Evolutionary conservation across 805 yeast genomes (phyloP), one percentile per base, ranked within the genome.

Genomic region (Naumovozyma dairenensis): DNA sequence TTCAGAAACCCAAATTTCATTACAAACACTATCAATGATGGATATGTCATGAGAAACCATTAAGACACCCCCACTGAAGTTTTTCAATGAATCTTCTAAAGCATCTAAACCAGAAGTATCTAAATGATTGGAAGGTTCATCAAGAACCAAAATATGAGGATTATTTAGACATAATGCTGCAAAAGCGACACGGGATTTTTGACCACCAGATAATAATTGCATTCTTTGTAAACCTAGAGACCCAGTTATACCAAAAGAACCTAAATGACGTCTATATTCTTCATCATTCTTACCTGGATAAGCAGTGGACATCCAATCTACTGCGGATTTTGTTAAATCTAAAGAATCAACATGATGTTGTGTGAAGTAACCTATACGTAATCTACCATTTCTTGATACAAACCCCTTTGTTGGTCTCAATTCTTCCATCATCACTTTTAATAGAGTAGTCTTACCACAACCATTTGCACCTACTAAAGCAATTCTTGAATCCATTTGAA

Each of bases 381-480:
- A 65, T 48, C 96, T 72, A 28, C 92, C 80, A 52, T 92, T 87
- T 43, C 74, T 74, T 16, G 84, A 71, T 15, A 87, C 80, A 36
- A 71, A 67, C 36, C 98, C 98, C n/a, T 63, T 67, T 28, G 76
- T 53, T 2, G 98, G 96, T 16, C 65, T 63, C 34, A 81, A 63
- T 44, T 67, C 74, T 42, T 83, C 96, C 74, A 87, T 77, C 47
- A 92, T 66, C 28, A 92, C 65, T 57, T 89, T 89, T 53, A 92
- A 70, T 41, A 92, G 66, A 3, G 99, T 92, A 8, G 98, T 87
- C 60, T 92, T 92, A 81, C 99, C 99, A 55, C 96, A 84, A 66
- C 99, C 99, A 57, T 92, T 92, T 39, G 96, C 97, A 71, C 99
- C 99, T 39, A 92, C 95, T 39, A 92, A 68, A 0, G 97, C 98